Conservation (phyloP, 108 stramenopile species). For the Nitzschia sp. region DNA sequence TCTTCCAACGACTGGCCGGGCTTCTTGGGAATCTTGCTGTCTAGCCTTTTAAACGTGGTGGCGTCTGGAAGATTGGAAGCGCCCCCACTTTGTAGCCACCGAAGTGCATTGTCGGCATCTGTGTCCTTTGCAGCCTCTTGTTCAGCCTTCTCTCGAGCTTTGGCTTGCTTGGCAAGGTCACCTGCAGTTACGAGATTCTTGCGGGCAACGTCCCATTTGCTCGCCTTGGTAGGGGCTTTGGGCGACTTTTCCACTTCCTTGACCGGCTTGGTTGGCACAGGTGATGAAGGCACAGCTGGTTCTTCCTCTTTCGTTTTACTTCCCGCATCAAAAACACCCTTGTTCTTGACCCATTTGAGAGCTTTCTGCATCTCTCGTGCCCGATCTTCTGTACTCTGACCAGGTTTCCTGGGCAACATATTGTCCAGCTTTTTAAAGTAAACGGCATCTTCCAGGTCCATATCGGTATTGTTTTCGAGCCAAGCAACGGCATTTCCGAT, state of each 20-base stretch:
- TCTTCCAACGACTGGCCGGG: constrained; percentile 1
- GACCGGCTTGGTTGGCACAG: neutral
- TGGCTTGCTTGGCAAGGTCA: constrained; percentile 12
- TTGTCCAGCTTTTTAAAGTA: constrained; percentile 36
- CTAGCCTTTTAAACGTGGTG: constrained; percentile 13
- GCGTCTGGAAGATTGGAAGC: neutral
- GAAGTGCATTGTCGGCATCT: constrained; percentile 1
- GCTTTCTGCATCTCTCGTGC: constrained; percentile 30
- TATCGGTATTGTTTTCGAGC: neutral
- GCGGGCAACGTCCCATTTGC: neutral
- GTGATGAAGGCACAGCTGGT: too few relatives aligned
- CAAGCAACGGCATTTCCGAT: constrained; percentile 2
- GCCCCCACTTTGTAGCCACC: constrained; percentile 4
- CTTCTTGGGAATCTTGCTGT: constrained; percentile 11
- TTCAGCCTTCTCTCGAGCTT: too few relatives aligned
- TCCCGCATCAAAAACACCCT: constrained; percentile 1
- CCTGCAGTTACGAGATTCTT: constrained; percentile 8
- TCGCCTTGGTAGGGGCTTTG: neutral
- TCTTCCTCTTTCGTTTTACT: neutral
- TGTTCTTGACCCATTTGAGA: constrained; percentile 20
- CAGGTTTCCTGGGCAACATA: constrained; percentile 2
- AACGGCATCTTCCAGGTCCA: constrained; percentile 1
- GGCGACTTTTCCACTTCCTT: neutral
- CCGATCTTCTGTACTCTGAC: constrained; percentile 3
- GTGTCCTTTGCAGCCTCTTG: neutral